phyloP scores from a whole-genome alignment of 768 basidiomycete genomes.

The Xanthoconium stramineum region DNA sequence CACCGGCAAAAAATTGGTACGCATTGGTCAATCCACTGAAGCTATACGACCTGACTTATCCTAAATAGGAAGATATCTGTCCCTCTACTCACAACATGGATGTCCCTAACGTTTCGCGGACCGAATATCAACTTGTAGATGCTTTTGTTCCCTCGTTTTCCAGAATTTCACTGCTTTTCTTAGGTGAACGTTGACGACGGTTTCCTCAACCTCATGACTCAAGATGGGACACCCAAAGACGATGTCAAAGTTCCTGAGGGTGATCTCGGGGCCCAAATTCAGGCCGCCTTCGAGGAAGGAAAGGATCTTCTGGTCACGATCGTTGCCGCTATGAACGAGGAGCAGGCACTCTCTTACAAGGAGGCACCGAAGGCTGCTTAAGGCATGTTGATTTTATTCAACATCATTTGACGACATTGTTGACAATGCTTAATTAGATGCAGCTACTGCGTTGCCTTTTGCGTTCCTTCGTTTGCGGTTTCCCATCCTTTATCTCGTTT shows the following conservation, averaged over 20 bases:
- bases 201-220: slow-evolving; percentile 90
- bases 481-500: slow-evolving; percentile 5
- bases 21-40: slow-evolving; percentile 19
- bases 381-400: slow-evolving; percentile 8
- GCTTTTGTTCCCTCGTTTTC: background rate
- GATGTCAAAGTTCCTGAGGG: slow-evolving; percentile 92
- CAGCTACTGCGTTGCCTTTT: background rate
- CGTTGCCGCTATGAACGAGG: slow-evolving; percentile 88
- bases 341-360: slow-evolving; percentile 87
- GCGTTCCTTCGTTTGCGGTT: slow-evolving; percentile 11
- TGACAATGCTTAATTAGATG: background rate
- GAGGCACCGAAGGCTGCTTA: slow-evolving; percentile 70
- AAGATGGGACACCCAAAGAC: slow-evolving; percentile 80
- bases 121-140: slow-evolving; percentile 86
- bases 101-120: slow-evolving; percentile 88
- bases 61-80: slow-evolving; percentile 79
- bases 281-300: slow-evolving; percentile 70
- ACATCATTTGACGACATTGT: background rate
- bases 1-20: slow-evolving; percentile 93
- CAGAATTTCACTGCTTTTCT: slow-evolving; percentile 1
- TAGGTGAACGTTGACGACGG: slow-evolving; percentile 90
- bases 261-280: slow-evolving; percentile 73
- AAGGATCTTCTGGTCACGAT: slow-evolving; percentile 88
- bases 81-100: slow-evolving; percentile 99
- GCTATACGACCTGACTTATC: background rate